A percentile compares a stretch with the other conserved stretches of the same genome.
These are phyloP conservation scores for Holtermannia corniformis DNA, from an alignment of 768 basidiomycete species.

Conservation along the genomic window DNA sequence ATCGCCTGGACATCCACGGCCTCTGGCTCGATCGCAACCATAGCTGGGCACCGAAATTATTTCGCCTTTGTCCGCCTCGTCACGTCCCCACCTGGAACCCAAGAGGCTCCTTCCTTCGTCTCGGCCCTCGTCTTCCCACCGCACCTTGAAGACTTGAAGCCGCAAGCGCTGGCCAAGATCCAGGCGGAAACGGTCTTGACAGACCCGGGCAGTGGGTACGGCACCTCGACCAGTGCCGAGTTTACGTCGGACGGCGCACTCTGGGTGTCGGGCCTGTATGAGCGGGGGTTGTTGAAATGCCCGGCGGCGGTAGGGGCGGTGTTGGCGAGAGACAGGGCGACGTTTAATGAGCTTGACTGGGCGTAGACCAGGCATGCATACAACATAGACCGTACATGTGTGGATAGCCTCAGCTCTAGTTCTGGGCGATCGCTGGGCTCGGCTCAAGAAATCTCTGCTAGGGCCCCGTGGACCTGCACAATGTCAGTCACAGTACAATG, in stretches of 20 bases:
- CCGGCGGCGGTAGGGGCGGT: too few species aligned
- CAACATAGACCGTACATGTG: too few species aligned
- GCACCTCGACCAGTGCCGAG: neutral
- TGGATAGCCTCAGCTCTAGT: too few species aligned
- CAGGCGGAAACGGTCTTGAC: neutral
- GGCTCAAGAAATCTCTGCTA: neutral
- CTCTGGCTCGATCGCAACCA: neutral
- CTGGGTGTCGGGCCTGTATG: neutral
- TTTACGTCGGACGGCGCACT: neutral
- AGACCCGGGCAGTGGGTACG: neutral
- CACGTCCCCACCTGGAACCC: neutral
- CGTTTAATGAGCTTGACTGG: too few species aligned
- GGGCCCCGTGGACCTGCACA: neutral
- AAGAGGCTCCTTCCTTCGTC: neutral
- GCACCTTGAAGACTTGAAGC: neutral
- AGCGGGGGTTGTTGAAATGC: neutral
- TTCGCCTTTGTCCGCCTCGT: too few species aligned
- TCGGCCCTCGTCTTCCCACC: neutral
- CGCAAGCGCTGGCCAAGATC: neutral
- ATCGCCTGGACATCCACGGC: neutral
- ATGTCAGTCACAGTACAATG: neutral
- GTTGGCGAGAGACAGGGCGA: too few species aligned
- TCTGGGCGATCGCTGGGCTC: too few species aligned
- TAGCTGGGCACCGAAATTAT: neutral
- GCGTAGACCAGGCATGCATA: too few species aligned